Evolutionary conservation across 2,329 filamentous ascomycete species (phyloP), one percentile per base, ranked within the genome.

Genomic region (Cladosporium phlei): DNA sequence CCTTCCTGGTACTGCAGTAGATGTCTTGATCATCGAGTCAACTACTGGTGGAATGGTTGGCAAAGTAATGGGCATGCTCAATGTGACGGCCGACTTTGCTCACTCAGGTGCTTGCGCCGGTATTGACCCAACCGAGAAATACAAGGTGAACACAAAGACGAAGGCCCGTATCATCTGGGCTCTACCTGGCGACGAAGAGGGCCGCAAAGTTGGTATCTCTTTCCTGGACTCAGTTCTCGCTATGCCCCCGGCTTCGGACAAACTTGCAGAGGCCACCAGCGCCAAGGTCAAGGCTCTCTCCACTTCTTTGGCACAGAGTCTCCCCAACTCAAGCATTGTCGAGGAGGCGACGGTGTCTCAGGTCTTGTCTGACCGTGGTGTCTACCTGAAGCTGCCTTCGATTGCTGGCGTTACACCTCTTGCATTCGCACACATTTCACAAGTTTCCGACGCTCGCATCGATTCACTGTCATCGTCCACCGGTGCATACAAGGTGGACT

Each of bases 361-460:
- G 55, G 88, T 96, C 2, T 86, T 94, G 55, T 74, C 82, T 4
- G 82, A 83, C 3, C 79, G 91, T 50, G 94, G 93, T 44, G 73
- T 96, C 2, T 95, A 94, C 59, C 75, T 90, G 12, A 79, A 86
- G 55, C 69, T 91, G 20, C 47, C 50, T 9, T 42, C 51, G 14
- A 45, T 46, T n/a, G 16, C 33, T 7, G 37, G 39, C n/a, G n/a
- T 30, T 12, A 37, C 22, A 5, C 20, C 39, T 6, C 48, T 37
- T 10, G 59, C 60, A 88, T 98, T 96, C 60, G 89, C 94, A 17
- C 93, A 98, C 66, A 94, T 98, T 54, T 98, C 93, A 1, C 81
- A 87, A 53, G 79, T 98, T 51, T 86, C 91, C 49, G 91, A 98
- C 64, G 84, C 85, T 55, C 95, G 93, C 65, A 78, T 96, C 44